Conservation (phyloP, 2,329 filamentous ascomycete species). For the Cercospora zeae-maydis region DNA sequence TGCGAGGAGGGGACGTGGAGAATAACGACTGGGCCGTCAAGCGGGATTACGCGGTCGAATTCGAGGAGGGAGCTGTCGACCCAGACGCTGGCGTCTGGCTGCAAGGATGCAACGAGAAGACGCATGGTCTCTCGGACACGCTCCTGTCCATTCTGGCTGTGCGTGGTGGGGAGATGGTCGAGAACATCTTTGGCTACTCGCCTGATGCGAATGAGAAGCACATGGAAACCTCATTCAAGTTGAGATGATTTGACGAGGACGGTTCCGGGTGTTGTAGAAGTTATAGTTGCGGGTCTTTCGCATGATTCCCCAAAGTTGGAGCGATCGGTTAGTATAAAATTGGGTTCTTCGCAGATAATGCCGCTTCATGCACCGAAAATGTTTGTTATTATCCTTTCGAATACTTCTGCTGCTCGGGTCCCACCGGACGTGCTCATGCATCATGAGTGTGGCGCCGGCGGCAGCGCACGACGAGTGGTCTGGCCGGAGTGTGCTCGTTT, state of each 20-base stretch:
- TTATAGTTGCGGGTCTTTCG: background rate
- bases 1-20: constrained; percentile 53
- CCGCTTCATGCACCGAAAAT: background rate
- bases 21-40: constrained; percentile 61
- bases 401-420: background rate
- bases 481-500: background rate
- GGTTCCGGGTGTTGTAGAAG: background rate
- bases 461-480: background rate
- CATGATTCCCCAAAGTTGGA: background rate
- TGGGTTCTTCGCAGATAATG: background rate
- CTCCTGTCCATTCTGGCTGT: constrained; percentile 38
- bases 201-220: constrained; percentile 15
- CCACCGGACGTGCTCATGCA: background rate
- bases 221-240: constrained; percentile 17
- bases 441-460: background rate
- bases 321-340: background rate
- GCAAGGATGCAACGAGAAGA: constrained; percentile 89
- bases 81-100: constrained; percentile 78
- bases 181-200: constrained; percentile 36
- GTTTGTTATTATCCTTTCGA: background rate
- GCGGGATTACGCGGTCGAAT: constrained; percentile 75
- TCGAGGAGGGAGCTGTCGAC: constrained; percentile 65
- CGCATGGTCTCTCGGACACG: constrained; percentile 68
- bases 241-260: constrained; percentile 2
- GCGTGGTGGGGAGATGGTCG: constrained; percentile 39